Base-by-base conservation (phyloP, 495 filamentous ascomycete genomes). In the Bathelium albidoporum region DNA sequence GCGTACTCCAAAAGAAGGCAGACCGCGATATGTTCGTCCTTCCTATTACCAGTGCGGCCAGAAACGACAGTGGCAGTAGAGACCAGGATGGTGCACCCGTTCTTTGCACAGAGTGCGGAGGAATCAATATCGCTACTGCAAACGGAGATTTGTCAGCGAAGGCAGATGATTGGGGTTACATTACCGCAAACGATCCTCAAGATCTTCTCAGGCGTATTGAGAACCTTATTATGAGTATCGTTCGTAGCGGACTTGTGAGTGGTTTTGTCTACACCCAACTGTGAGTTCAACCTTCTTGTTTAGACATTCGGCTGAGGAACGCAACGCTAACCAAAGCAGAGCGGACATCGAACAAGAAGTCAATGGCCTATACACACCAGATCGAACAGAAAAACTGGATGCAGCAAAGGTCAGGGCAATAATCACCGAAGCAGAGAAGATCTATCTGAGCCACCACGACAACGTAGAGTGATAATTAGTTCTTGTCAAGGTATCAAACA, bases 61-160 rank as follows among this genome's bases (percentile, higher is more conserved):
- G 62, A 7, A 28, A 63, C 11, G 82, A 84, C 39, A 64, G 72
- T 0, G 83, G 79, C 0, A 67, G 76, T 0, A 69, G 71, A 22
- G 80, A 83, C 62, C 68, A 68, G 10, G 72, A 75, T 1, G 79
- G 79, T 0, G 81, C 81, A 0, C 81, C 82, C 0, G 77, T 86
- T 2, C 75, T 86, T 41, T 83, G 81, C 65, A 78, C 76, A 16
- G 83, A 86, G 66, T 83, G 83, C 60, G 82, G 82, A 1, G 83
- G 83, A 7, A 80, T 86, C 11, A 85, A 84, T 65, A 83, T 86
- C 52, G 76, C 78, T 0, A 77, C 79, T 1, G 67, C 73, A 0
- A 73, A 75, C 59, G 73, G 72, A 5, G 61, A 59, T 24, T 58
- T 62, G 32, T 32, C 62, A 1, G 26, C 9, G 10, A 28, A 52